Evolutionary conservation across 192 early-diverging fungal species (phyloP).

Genomic region (Lobosporangium transversale): DNA sequence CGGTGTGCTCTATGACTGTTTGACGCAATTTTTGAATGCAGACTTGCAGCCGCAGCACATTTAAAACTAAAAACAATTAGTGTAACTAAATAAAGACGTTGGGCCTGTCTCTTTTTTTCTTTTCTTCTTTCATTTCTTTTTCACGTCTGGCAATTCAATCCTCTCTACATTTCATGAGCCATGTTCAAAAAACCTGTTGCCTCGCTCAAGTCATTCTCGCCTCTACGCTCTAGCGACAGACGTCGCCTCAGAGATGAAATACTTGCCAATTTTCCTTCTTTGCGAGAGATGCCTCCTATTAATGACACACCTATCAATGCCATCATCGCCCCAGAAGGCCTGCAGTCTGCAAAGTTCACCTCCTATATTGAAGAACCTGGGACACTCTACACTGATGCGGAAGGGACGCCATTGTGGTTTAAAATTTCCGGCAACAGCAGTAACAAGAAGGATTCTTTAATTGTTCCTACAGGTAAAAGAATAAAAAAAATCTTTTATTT

Average conservation of each 20-base stretch:
- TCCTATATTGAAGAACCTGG: slow-evolving; percentile 73
- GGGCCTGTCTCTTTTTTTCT: background rate
- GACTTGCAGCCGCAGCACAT: no score
- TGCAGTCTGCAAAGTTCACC: slow-evolving; percentile 72
- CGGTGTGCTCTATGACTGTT: no score
- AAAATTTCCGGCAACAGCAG: slow-evolving; percentile 61
- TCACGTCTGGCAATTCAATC: background rate
- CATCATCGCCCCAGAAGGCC: slow-evolving; percentile 62
- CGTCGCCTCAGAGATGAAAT: slow-evolving; percentile 73
- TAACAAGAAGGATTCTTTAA: slow-evolving; percentile 25
- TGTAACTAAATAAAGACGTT: no score
- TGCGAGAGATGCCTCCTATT: slow-evolving; percentile 49
- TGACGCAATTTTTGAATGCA: no score
- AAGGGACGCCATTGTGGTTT: slow-evolving; percentile 74
- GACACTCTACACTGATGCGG: slow-evolving; percentile 67
- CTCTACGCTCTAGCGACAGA: slow-evolving; percentile 73
- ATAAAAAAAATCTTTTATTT: no score
- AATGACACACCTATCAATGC: slow-evolving; percentile 47
- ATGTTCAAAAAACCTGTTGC: slow-evolving; percentile 85
- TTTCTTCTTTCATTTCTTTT: background rate
- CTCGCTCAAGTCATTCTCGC: slow-evolving; percentile 72
- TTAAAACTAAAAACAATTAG: no score
- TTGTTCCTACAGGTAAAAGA: slow-evolving; percentile 75
- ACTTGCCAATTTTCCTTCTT: slow-evolving; percentile 59
- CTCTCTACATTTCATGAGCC: background rate